These are phyloP conservation scores for Rhodotorula sp. DNA, from an alignment of 1,284 basidiomycete species.

Conservation along the genomic window DNA sequence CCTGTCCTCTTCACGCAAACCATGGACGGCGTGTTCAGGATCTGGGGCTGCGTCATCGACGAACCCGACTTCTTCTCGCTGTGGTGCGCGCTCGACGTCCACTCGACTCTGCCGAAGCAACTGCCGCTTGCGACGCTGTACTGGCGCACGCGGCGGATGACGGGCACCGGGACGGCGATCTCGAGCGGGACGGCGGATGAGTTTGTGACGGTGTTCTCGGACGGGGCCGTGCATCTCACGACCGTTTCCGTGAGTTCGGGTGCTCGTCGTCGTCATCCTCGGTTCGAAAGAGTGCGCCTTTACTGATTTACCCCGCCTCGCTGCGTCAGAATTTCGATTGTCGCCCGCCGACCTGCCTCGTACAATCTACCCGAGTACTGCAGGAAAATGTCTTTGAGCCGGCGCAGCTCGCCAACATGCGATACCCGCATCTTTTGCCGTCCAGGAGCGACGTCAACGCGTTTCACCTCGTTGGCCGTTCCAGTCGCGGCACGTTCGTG, in stretches of 20 bases:
- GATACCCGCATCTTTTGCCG: constrained; percentile 17
- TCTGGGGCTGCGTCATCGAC: constrained; percentile 84
- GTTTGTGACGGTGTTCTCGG: constrained; percentile 53
- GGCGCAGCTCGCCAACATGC: constrained; percentile 23
- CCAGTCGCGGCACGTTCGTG: constrained; percentile 4
- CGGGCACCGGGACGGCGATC: constrained; percentile 49
- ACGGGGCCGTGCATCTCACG: constrained; percentile 60
- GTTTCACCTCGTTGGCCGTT: constrained; percentile 19
- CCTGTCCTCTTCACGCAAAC: constrained; percentile 73
- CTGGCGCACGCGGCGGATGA: constrained; percentile 44
- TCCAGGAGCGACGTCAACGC: neutral
- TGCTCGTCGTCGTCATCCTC: neutral
- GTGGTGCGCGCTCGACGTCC: constrained; percentile 70
- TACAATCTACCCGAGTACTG: constrained; percentile 45
- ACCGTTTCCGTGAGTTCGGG: constrained; percentile 16
- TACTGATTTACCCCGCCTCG: neutral
- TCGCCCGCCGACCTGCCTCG: constrained; percentile 77
- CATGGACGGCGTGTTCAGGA: constrained; percentile 68
- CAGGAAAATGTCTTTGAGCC: constrained; percentile 32
- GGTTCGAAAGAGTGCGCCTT: neutral
- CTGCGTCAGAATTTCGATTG: constrained; percentile 72
- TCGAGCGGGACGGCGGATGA: constrained; percentile 19
- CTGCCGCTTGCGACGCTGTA: constrained; percentile 55
- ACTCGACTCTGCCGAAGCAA: constrained; percentile 48
- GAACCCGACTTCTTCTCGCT: constrained; percentile 79